phyloP scores from a whole-genome alignment of 495 filamentous ascomycete species.

The Daldinia decipiens region DNA sequence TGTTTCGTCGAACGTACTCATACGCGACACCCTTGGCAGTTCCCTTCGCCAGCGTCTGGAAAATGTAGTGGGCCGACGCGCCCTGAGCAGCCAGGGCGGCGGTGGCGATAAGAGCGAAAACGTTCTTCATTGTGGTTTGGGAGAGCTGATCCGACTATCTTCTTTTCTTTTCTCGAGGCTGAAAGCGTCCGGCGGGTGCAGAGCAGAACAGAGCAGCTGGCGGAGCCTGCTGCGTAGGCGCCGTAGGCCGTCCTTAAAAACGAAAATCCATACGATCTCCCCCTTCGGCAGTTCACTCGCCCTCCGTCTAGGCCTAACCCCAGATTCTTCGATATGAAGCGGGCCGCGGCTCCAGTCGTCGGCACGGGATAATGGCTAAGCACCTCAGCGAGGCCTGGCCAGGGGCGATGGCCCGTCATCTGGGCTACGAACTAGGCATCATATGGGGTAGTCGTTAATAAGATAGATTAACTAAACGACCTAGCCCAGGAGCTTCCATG shows the following conservation, averaged over 20 bases:
- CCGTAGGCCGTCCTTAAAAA: slow-evolving; percentile 35
- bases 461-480: slow-evolving; percentile 40
- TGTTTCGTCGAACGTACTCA: slow-evolving; percentile 65
- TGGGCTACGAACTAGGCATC: slow-evolving; percentile 11
- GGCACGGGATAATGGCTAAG: slow-evolving; percentile 18
- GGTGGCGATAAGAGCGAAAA: slow-evolving; percentile 45
- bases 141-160: neutral
- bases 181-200: neutral
- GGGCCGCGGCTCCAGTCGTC: slow-evolving; percentile 37
- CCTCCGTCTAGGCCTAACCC: slow-evolving; percentile 19
- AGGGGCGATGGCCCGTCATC: slow-evolving; percentile 18
- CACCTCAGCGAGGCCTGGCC: slow-evolving; percentile 14
- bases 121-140: slow-evolving; percentile 48
- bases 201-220: slow-evolving; percentile 16
- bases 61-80: slow-evolving; percentile 60
- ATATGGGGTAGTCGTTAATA: slow-evolving; percentile 23
- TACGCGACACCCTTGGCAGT: slow-evolving; percentile 57
- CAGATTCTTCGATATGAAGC: slow-evolving; percentile 39
- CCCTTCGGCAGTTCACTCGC: slow-evolving; percentile 37
- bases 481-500: slow-evolving; percentile 9
- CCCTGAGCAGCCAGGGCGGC: slow-evolving; percentile 51
- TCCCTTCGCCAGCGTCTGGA: slow-evolving; percentile 60
- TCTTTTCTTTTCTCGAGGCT: slow-evolving; percentile 2
- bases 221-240: slow-evolving; percentile 26
- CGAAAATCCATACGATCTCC: slow-evolving; percentile 21